A percentile compares a stretch with the other conserved stretches of the same genome.
Evolutionary conservation across 2,329 filamentous ascomycete genomes (phyloP).

Genomic region (Colletotrichum australisinense): DNA sequence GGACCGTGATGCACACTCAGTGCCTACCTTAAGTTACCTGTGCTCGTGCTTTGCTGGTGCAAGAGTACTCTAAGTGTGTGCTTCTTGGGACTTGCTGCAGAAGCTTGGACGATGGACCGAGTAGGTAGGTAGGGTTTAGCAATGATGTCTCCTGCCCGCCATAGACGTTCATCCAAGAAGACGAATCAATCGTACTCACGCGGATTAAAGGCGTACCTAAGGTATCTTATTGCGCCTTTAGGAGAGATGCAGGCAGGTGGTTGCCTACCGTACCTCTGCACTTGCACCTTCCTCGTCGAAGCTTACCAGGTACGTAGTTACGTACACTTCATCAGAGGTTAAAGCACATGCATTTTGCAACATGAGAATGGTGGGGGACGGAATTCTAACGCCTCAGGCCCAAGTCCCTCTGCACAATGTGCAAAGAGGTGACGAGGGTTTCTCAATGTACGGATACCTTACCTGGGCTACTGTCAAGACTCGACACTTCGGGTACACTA

Average conservation of each 20-base stretch:
- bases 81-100: slow-evolving; percentile 1
- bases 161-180: neutral
- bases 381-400: slow-evolving; percentile 14
- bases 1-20: slow-evolving; percentile 17
- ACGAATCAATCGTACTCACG: neutral
- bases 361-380: neutral
- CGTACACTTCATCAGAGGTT: neutral
- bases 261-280: neutral
- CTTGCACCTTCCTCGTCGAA: neutral
- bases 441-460: neutral
- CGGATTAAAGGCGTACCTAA: neutral
- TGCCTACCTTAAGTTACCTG: no score
- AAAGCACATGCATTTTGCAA: slow-evolving; percentile 18
- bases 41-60: neutral
- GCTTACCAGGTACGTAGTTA: neutral
- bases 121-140: neutral
- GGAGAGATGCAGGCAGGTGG: no score
- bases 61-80: neutral
- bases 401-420: slow-evolving; percentile 8
- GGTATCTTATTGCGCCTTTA: no score
- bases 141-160: neutral
- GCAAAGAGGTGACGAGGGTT: slow-evolving; percentile 3
- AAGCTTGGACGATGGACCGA: slow-evolving; percentile 13
- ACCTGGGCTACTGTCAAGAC: neutral
- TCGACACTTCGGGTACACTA: neutral